Base-by-base conservation (phyloP, 2,329 filamentous ascomycete genomes). In the Teratosphaeria zuluensis region DNA sequence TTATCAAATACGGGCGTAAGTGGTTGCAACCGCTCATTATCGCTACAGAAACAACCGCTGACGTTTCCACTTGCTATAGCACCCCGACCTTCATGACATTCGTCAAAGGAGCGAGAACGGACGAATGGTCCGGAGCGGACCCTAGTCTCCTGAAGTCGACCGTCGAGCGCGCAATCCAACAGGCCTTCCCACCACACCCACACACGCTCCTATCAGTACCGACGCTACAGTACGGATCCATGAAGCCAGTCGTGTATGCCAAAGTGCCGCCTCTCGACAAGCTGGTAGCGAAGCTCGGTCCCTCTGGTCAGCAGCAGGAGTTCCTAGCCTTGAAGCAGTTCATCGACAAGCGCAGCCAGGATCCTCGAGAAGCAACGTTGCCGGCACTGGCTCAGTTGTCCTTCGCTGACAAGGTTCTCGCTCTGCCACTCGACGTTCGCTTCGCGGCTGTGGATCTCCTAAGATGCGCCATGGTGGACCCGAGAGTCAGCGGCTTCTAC, bases 41-140 rank as follows among this genome's bases (percentile, higher is more conserved):
- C 4, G 42, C n/a, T n/a, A n/a, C 2, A 9, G 1, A 19, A 8
- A 7, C 6, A n/a, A 21, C n/a, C 16, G 5, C 42, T 48, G 9
- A 48, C 42, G 16, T 9, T 19, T 19, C 9, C n/a, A 2, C 42
- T 48, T 48, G 42, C 24, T 48, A 16, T 16, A 48, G 42, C 42
- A 96, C 92, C 0, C 92, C 92, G 0, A 96, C 92, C 0, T 95
- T 97, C 68, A 83, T 94, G 68, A 92, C 90, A 0, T 95, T 92
- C 69, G 74, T 92, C 8, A 86, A 81, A 56, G 90, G 91, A 1
- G 75, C 86, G 60, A 84, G 92, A 69, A 82, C 89, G 54, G 86
- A 90, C 62, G 82, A 87, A 64, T 97, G 92, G 92, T 82, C 80
- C 55, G 91, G 91, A 1, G 89, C 88, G 0, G 86, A 92, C 67